A percentile compares a stretch with the other conserved stretches of the same genome.
These are phyloP conservation scores for Pseudevernia furfuracea DNA, from an alignment of 495 filamentous ascomycete species.

Conservation along the genomic window DNA sequence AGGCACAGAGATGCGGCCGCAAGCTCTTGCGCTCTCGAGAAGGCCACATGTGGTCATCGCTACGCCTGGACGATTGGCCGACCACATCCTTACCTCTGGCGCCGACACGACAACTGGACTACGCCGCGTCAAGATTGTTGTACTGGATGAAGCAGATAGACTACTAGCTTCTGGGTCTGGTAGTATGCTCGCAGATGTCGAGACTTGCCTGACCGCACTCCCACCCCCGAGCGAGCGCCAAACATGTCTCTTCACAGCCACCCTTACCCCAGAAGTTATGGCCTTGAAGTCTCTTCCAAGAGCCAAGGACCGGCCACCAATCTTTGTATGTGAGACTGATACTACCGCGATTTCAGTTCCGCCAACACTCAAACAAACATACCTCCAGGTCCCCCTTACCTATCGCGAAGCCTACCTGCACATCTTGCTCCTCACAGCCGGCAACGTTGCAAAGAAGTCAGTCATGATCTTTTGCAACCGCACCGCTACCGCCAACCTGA, in stretches of 20 bases:
- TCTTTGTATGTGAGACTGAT: constrained; percentile 83
- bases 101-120: constrained; percentile 80
- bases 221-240: constrained; percentile 68
- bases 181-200: constrained; percentile 89
- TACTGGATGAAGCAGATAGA: constrained; percentile 94
- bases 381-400: constrained; percentile 77
- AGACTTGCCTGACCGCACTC: constrained; percentile 72
- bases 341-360: constrained; percentile 61
- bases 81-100: constrained; percentile 85
- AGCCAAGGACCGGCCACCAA: constrained; percentile 57
- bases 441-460: constrained; percentile 58
- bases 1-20: constrained; percentile 82
- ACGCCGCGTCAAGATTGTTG: constrained; percentile 68
- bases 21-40: constrained; percentile 72
- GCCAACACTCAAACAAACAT: constrained; percentile 70
- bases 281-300: constrained; percentile 68
- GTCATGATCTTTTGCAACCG: constrained; percentile 94
- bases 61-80: constrained; percentile 86
- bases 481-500: constrained; percentile 75
- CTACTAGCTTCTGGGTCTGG: constrained; percentile 68
- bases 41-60: constrained; percentile 90
- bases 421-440: constrained; percentile 71
- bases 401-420: constrained; percentile 93
- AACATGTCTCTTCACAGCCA: constrained; percentile 94
- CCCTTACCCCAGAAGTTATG: constrained; percentile 85